phyloP scores from a whole-genome alignment of 2,329 filamentous ascomycete genomes.

The Zasmidium cellare region DNA sequence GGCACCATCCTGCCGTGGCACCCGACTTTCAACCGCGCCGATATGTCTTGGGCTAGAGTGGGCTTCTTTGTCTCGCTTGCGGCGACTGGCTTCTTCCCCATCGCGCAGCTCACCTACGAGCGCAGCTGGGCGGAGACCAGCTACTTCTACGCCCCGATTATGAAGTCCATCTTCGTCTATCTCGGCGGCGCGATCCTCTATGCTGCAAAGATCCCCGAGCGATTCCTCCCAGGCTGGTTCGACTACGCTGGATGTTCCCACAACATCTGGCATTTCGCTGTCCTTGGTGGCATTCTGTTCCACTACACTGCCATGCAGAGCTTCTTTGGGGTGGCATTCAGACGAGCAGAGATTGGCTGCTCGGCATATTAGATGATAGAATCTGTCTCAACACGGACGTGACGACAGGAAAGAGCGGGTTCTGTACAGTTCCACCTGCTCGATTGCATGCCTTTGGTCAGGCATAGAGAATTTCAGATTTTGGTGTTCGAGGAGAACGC shows the following conservation, averaged over 20 bases:
- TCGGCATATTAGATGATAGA: constrained; percentile 27
- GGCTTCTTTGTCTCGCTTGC: constrained; percentile 87
- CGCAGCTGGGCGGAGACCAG: constrained; percentile 78
- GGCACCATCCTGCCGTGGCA: constrained; percentile 96
- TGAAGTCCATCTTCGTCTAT: constrained; percentile 86
- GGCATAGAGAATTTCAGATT: not conserved
- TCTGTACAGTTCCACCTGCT: constrained; percentile 3
- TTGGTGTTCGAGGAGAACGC: not conserved
- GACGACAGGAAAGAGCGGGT: not conserved
- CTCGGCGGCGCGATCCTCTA: constrained; percentile 82
- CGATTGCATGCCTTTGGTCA: not conserved
- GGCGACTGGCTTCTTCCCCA: constrained; percentile 83
- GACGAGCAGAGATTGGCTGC: constrained; percentile 31
- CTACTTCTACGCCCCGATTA: constrained; percentile 84
- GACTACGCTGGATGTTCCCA: constrained; percentile 95
- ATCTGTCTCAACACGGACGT: not conserved
- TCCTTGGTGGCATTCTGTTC: constrained; percentile 93
- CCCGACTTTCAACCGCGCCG: constrained; percentile 84
- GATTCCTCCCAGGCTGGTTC: constrained; percentile 89
- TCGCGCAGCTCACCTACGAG: constrained; percentile 77
- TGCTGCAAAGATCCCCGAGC: constrained; percentile 86
- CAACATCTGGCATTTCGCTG: constrained; percentile 96
- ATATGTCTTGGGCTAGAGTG: constrained; percentile 92
- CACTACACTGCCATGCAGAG: constrained; percentile 96
- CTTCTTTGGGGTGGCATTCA: constrained; percentile 69